Conservation (phyloP, 2,329 filamentous ascomycete species). For the Ophiostoma fasciatum region DNA sequence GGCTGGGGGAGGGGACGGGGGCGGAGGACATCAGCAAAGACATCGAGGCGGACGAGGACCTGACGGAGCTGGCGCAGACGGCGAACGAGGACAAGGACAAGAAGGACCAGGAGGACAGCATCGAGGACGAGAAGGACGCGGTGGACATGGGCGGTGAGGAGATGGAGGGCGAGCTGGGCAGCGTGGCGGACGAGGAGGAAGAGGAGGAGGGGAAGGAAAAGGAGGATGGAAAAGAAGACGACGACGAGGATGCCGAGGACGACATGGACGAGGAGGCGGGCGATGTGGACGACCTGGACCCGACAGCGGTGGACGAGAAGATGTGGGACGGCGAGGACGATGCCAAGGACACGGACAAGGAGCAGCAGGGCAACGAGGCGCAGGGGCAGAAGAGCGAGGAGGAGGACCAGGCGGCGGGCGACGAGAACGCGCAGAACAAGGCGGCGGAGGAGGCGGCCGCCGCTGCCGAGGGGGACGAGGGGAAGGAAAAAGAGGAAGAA, state of each 20-base stretch:
- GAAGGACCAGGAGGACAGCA: conserved; percentile 46
- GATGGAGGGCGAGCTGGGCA: conserved; percentile 69
- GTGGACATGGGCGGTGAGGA: conserved; percentile 91
- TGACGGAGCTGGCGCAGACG: conserved; percentile 82
- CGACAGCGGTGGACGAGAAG: conserved; percentile 88
- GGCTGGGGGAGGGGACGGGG: conserved; percentile 86
- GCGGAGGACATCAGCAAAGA: conserved; percentile 98
- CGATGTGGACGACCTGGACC: conserved; percentile 80
- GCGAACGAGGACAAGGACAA: conserved; percentile 50
- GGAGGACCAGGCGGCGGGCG: conserved; percentile 39
- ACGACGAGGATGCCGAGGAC: conserved; percentile 49
- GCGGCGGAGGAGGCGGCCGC: conserved; percentile 1
- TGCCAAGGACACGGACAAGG: conserved; percentile 66
- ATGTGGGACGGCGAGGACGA: conserved; percentile 89
- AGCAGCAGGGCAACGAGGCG: conserved; percentile 60
- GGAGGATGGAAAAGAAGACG: conserved; percentile 41
- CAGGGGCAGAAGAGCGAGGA: conserved; percentile 54
- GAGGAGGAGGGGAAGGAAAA: conserved; percentile 44
- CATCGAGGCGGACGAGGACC: conserved; percentile 81
- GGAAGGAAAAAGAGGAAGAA: conserved; percentile 40
- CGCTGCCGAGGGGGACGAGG: conserved; percentile 30
- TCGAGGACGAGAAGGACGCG: conserved; percentile 69
- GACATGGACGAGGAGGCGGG: conserved; percentile 83
- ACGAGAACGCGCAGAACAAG: conserved; percentile 14
- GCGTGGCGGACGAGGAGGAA: conserved; percentile 45